Evolutionary conservation across 345 rosid genomes (phyloP), one percentile per base, ranked within the genome.

Genomic region (Camelina hispida): DNA sequence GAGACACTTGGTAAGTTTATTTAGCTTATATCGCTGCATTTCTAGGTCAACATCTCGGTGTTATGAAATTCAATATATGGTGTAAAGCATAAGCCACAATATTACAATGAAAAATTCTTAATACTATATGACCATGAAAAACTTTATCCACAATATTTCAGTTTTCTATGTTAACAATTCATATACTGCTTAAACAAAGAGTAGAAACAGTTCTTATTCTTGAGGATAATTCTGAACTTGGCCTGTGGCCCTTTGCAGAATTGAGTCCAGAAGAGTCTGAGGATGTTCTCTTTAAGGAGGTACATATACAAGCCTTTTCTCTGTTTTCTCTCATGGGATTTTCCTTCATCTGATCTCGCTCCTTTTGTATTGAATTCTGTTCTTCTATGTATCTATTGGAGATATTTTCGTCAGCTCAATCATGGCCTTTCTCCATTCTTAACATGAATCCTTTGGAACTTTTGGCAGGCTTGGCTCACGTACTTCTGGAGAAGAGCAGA

Each of bases 251-350:
- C 18, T 74, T 61, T 54, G 83, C 87, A 95, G 99, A 95, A 81
- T 66, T 95, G 79, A 91, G 96, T 78, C 85, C 89, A 25, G 99
- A 95, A 87, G 97, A 95, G 81, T 91, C 97, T 9, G 99, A 95
- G 80, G 99, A 95, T 76, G 97, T 95, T 79, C 93, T 95, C 57
- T 95, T 95, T 76, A 95, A 95, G 86, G 99, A 95, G 99, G 98
- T 90, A 13, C 22, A 76, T 6, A 54, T 37, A 15, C 13, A 52
- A 56, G 4, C 38, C 16, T 53, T 60, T 54, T 79, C 67, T 73
- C 30, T 11, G 7, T 25, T 48, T 67, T 58, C 54, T 67, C 38
- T 54, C 51, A 53, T 32, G 40, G 55, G 59, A 1, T 48, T 71
- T 23, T 77, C 61, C n/a, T 62, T 32, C 38, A 48, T 54, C 72